Evolutionary conservation across 75 land plant species (phyloP).

Genomic region (Pinus tabuliformis): DNA sequence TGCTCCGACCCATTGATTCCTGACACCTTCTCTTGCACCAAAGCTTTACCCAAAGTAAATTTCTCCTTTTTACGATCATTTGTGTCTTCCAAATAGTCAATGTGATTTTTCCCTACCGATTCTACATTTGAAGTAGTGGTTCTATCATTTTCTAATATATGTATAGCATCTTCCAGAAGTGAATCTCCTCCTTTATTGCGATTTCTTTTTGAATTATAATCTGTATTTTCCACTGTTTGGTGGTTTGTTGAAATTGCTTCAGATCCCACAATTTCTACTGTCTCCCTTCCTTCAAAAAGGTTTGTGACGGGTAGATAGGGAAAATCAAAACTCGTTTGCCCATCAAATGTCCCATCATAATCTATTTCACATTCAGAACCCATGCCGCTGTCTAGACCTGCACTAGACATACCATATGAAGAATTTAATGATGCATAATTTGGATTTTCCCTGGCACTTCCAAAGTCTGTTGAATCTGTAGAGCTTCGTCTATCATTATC

Average conservation of each 20-base stretch:
- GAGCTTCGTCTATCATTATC: conserved; percentile 20
- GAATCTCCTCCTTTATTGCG: background rate
- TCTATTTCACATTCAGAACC: conserved; percentile 19
- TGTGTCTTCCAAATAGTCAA: background rate
- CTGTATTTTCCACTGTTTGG: conserved; percentile 1
- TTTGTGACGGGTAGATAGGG: conserved; percentile 62
- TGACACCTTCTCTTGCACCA: conserved; percentile 9
- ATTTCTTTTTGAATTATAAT: conserved; percentile 8
- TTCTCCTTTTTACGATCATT: background rate
- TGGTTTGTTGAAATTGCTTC: conserved; percentile 9
- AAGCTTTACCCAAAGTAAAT: conserved; percentile 9
- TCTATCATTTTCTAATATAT: background rate
- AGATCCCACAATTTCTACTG: conserved; percentile 15
- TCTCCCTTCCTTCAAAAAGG: conserved; percentile 35
- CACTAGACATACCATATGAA: conserved; percentile 13
- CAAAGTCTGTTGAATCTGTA: conserved; percentile 32
- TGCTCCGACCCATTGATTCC: conserved; percentile 8
- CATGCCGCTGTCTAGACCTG: conserved; percentile 18
- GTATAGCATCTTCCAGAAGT: background rate
- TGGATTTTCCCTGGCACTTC: conserved; percentile 31
- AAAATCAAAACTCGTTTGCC: conserved; percentile 43
- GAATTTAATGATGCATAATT: conserved; percentile 30
- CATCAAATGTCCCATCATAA: conserved; percentile 11
- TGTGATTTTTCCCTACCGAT: background rate
- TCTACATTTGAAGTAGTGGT: background rate